These are phyloP conservation scores for Suillus spraguei DNA, from an alignment of 768 basidiomycete species.

Conservation along the genomic window DNA sequence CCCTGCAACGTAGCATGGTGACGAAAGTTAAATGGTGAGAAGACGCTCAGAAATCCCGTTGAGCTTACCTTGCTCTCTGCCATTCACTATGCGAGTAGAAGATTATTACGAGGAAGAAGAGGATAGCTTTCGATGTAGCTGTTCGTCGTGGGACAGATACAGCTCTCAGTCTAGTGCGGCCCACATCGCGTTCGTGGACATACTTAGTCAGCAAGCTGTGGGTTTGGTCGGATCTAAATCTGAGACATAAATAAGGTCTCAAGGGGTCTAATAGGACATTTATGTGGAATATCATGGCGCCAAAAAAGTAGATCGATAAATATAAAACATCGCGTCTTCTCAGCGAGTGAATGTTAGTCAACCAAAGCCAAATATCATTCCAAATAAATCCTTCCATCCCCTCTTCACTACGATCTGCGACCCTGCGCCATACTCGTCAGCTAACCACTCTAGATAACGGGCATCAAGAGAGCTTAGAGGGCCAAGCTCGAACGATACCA, in stretches of 20 bases:
- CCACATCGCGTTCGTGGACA: background rate
- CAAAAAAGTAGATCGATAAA: background rate
- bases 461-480: slow-evolving; percentile 72
- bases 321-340: slow-evolving; percentile 5
- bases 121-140: background rate
- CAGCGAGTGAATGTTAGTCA: slow-evolving; percentile 18
- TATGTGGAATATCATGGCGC: background rate
- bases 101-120: background rate
- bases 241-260: slow-evolving; percentile 3
- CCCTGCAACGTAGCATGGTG: slow-evolving; percentile 16
- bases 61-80: slow-evolving; percentile 11
- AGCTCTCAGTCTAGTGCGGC: background rate
- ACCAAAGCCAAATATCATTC: slow-evolving; percentile 45
- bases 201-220: slow-evolving; percentile 9
- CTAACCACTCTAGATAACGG: slow-evolving; percentile 79
- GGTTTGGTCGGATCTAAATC: background rate
- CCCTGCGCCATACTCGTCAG: slow-evolving; percentile 60
- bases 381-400: slow-evolving; percentile 50
- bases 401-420: slow-evolving; percentile 40
- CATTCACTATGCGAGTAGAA: background rate
- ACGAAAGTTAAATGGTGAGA: background rate
- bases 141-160: slow-evolving; percentile 5
- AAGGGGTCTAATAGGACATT: slow-evolving; percentile 1
- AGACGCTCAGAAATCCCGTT: background rate
- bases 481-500: slow-evolving; percentile 71